Evolutionary conservation across 78 protist species (phyloP).

Genomic region (Dictyostelium capitatum): DNA sequence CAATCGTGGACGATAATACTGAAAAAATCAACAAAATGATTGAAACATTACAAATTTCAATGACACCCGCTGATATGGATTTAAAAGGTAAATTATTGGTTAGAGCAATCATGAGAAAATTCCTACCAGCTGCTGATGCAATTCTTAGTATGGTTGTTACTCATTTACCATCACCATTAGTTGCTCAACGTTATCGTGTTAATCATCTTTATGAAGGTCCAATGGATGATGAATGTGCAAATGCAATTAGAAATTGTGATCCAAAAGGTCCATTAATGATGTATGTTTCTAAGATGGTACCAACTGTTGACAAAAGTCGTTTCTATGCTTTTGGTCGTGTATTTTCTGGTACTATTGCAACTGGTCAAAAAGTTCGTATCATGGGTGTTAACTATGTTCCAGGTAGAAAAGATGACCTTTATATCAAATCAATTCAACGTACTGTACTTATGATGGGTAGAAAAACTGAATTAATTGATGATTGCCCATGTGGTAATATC

Average conservation of each 20-base stretch:
- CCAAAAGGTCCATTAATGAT: slow-evolving; percentile 98
- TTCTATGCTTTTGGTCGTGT: slow-evolving; percentile 99
- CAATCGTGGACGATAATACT: slow-evolving; percentile 92
- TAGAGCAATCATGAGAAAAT: slow-evolving; percentile 97
- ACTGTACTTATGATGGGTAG: slow-evolving; percentile 99
- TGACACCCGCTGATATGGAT: slow-evolving; percentile 93
- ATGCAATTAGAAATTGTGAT: slow-evolving; percentile 91
- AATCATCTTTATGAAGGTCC: slow-evolving; percentile 98
- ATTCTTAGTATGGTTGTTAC: slow-evolving; percentile 98
- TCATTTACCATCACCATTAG: slow-evolving; percentile 98
- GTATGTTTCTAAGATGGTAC: slow-evolving; percentile 99
- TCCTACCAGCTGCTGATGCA: slow-evolving; percentile 99
- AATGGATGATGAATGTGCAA: slow-evolving; percentile 93
- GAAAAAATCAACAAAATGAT: slow-evolving; percentile 92
- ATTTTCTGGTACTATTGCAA: slow-evolving; percentile 97
- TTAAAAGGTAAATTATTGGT: slow-evolving; percentile 93
- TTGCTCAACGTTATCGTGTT: slow-evolving; percentile 98
- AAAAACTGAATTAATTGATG: slow-evolving; percentile 94
- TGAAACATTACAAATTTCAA: slow-evolving; percentile 87
- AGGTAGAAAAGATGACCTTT: slow-evolving; percentile 98
- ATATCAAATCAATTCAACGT: slow-evolving; percentile 98
- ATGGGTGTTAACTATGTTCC: slow-evolving; percentile 98
- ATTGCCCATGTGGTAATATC: slow-evolving; percentile 98
- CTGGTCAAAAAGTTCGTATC: slow-evolving; percentile 98
- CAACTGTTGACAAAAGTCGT: slow-evolving; percentile 98